Evolutionary conservation across 148 eudicot species (phyloP), one percentile per base, ranked within the genome.

Genomic region (Fagopyrum esculentum): DNA sequence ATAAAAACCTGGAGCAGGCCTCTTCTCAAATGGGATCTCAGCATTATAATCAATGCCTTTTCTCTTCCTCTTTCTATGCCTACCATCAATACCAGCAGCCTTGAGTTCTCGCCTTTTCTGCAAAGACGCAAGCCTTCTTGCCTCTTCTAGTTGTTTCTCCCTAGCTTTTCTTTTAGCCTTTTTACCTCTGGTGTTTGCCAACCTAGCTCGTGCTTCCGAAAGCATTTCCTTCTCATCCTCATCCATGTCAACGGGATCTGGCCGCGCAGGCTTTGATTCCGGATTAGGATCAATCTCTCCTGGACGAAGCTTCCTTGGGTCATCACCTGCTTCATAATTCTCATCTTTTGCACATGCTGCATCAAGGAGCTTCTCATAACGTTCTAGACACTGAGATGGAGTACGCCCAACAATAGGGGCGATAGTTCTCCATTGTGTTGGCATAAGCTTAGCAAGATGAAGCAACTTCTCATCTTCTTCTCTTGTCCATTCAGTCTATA

Each of bases 211-310:
- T 71, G 98, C 98, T 89, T 96, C 99, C 6, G 99, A 96, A 74
- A 96, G 95, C 99, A 96, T 96, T 87, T 96, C 99, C 78, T 96
- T 96, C 85, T 96, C 99, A 81, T 96, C 99, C 77, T 96, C 99
- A 77, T 96, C 99, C 99, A 96, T 96, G 74, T 96, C 99, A 79
- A 96, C 99, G 46, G 99, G 99, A 69, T 96, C 97, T 35, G 99
- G 99, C 54, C 99, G 98, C 15, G 99, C 98, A 76, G 99, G 97
- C 86, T 96, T 96, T 17, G 98, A 88, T 77, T 96, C 99, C 30
- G 99, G 99, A 78, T 96, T 95, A 9, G 98, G 99, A 77, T 95
- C 99, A 80, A 95, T 95, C 80, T 95, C 99, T 75, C 99, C 99
- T 60, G 99, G 99, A 12, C 97, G 93, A 80, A 95, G 74, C 79